Base-by-base conservation (phyloP, 495 filamentous ascomycete species). In the Staphylotrichum longicolle region DNA sequence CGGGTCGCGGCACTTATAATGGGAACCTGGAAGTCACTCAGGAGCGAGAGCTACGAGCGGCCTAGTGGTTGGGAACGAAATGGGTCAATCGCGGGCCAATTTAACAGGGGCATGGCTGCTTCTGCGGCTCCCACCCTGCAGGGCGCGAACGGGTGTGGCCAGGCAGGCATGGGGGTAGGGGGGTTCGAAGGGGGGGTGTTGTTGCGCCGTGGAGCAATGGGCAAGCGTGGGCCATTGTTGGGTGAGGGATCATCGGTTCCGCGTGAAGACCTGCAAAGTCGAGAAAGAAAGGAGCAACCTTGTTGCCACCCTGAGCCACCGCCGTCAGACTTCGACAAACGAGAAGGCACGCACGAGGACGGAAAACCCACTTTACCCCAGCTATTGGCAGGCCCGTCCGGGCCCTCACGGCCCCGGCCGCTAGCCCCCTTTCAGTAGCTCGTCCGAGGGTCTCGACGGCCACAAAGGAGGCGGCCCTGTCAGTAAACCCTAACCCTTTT, bases 1-100 rank as follows among this genome's bases (percentile, higher is more conserved):
- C 40, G 58, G 58, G 58, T 60, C 57, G 51, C 12, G 20, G 33
- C 42, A 49, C 34, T 55, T 55, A 61, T 60, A 54, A 39, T 10
- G 37, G 6, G 37, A 39, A 39, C 20, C 20, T 27, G 20, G 20
- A 27, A 27, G 20, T 27, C 20, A 48, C 27, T 41, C 7, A 35
- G 48, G 47, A 33, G 30, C 33, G 5, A 35, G 2, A 40, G n/a
- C n/a, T 44, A 49, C 8, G 30, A 34, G 6, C 12, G 33, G 14
- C 8, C 55, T 27, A 12, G 34, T n/a, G 55, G 45, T 40, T 41
- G 34, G 50, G 50, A 53, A 37, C 5, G 39, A 33, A 27, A 8
- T 34, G 46, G 47, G 45, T 51, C 57, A 4, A 33, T 45, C 14
- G 35, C 6, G 55, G 3, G 30, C 58, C 41, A 42, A 49, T 54